Percentiles rank a stretch among this genome's conserved stretches.
Evolutionary conservation across 768 basidiomycete species (phyloP).

Genomic region (Polyporus arcularius): DNA sequence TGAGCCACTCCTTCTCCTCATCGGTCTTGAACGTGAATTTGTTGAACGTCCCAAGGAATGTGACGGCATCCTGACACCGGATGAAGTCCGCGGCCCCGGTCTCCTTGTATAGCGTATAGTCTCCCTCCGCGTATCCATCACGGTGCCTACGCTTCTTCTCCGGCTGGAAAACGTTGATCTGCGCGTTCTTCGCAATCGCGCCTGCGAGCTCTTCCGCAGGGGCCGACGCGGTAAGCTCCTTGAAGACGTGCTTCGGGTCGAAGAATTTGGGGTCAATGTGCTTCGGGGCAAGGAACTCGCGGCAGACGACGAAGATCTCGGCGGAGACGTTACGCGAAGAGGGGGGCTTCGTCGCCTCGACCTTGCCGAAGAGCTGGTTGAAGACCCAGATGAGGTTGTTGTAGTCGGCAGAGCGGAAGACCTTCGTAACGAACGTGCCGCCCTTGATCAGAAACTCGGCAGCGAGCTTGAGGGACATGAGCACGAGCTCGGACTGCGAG

Average conservation of each 20-base stretch:
- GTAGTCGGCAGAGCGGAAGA: constrained; percentile 97
- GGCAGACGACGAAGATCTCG: constrained; percentile 99
- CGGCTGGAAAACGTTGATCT: constrained; percentile 94
- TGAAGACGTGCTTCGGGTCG: constrained; percentile 97
- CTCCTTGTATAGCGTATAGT: constrained; percentile 86
- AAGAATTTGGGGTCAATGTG: constrained; percentile 98
- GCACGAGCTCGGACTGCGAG: constrained; percentile 92
- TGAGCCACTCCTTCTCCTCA: constrained; percentile 89
- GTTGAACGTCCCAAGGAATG: constrained; percentile 76
- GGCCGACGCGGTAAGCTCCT: constrained; percentile 66
- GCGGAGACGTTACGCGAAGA: constrained; percentile 98
- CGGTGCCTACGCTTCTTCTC: constrained; percentile 93
- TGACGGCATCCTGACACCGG: constrained; percentile 67
- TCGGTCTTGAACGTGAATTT: constrained; percentile 76
- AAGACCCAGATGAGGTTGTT: constrained; percentile 99
- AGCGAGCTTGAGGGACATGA: constrained; percentile 93
- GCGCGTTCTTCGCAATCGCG: constrained; percentile 62
- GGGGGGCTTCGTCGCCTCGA: constrained; percentile 98
- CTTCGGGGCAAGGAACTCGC: constrained; percentile 91
- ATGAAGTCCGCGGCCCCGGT: constrained; percentile 74
- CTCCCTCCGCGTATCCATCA: constrained; percentile 94
- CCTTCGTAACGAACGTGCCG: constrained; percentile 96
- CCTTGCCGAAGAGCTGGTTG: constrained; percentile 91
- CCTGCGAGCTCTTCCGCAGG: constrained; percentile 50
- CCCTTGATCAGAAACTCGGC: constrained; percentile 93